phyloP scores from a whole-genome alignment of 768 basidiomycete genomes.

The Leccinum barrowsii region DNA sequence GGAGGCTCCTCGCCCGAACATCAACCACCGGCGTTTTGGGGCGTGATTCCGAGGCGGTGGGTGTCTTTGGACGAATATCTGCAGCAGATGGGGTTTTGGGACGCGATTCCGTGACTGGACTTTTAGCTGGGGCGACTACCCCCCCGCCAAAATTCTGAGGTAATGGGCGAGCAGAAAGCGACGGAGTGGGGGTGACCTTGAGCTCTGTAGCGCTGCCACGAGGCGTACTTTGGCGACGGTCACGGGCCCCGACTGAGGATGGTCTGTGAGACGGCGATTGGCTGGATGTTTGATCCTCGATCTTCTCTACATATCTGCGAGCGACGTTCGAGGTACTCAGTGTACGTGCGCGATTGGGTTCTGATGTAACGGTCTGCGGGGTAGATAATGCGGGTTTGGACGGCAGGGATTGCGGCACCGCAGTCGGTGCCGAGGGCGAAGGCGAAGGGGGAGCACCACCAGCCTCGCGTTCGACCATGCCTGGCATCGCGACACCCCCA shows the following conservation, averaged over 20 bases:
- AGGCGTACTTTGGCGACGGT: slow-evolving; percentile 52
- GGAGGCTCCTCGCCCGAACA: slow-evolving; percentile 7
- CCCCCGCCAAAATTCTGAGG: slow-evolving; percentile 21
- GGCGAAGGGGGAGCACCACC: slow-evolving; percentile 4
- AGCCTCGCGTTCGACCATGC: slow-evolving; percentile 42
- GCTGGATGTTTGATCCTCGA: slow-evolving; percentile 36
- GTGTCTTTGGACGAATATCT: slow-evolving; percentile 23
- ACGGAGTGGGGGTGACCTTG: slow-evolving; percentile 13
- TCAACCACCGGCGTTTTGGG: slow-evolving; percentile 23
- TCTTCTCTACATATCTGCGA: slow-evolving; percentile 35
- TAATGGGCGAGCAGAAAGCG: slow-evolving; percentile 10
- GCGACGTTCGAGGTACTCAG: slow-evolving; percentile 35
- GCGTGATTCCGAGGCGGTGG: slow-evolving; percentile 13
- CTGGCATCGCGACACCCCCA: slow-evolving; percentile 74
- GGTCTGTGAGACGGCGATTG: slow-evolving; percentile 29
- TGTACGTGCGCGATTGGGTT: slow-evolving; percentile 26
- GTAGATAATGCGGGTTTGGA: neutral
- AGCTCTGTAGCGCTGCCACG: slow-evolving; percentile 18
- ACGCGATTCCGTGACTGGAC: slow-evolving; percentile 15
- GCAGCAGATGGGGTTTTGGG: slow-evolving; percentile 16
- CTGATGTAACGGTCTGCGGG: slow-evolving; percentile 12
- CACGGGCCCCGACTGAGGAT: slow-evolving; percentile 33
- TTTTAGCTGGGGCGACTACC: slow-evolving; percentile 11
- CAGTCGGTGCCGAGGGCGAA: slow-evolving; percentile 4
- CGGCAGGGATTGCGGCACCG: slow-evolving; percentile 1